Conservation (phyloP, 2,329 filamentous ascomycete species). For the Clonostachys byssicola region DNA sequence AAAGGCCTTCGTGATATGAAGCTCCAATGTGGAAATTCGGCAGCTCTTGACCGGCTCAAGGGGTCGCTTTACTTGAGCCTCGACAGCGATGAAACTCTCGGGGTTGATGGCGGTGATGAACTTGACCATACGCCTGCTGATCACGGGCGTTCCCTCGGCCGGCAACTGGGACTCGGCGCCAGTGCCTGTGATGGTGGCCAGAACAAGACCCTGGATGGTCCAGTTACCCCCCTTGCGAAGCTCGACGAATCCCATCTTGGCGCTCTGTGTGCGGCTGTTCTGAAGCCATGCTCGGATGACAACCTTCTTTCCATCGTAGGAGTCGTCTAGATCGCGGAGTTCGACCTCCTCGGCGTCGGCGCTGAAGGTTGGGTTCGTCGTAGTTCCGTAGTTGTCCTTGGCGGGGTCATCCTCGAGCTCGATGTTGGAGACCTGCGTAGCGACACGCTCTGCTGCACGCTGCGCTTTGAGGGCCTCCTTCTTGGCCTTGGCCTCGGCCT, state of each 20-base stretch:
- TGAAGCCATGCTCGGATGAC: constrained; percentile 78
- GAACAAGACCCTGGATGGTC: constrained; percentile 74
- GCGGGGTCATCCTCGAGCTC: constrained; percentile 69
- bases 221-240: constrained; percentile 67
- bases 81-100: constrained; percentile 79
- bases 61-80: constrained; percentile 77
- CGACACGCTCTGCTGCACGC: constrained; percentile 70
- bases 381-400: constrained; percentile 76
- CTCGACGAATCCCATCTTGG: constrained; percentile 82
- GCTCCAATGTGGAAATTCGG: constrained; percentile 73
- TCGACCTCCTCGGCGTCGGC: constrained; percentile 53
- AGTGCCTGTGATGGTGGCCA: constrained; percentile 59
- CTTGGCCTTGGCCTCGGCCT: constrained; percentile 80
- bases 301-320: constrained; percentile 65
- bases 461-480: constrained; percentile 80
- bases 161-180: constrained; percentile 10
- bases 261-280: constrained; percentile 78
- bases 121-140: constrained; percentile 91
- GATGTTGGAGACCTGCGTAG: constrained; percentile 61
- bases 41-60: constrained; percentile 86
- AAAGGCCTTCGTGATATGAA: constrained; percentile 85
- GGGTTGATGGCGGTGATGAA: constrained; percentile 71
- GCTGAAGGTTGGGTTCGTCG: constrained; percentile 50
- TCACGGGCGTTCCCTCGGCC: constrained; percentile 61
- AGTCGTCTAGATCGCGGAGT: constrained; percentile 60